Conservation (phyloP, 805 yeast species). For the Hanseniaspora singularis region DNA sequence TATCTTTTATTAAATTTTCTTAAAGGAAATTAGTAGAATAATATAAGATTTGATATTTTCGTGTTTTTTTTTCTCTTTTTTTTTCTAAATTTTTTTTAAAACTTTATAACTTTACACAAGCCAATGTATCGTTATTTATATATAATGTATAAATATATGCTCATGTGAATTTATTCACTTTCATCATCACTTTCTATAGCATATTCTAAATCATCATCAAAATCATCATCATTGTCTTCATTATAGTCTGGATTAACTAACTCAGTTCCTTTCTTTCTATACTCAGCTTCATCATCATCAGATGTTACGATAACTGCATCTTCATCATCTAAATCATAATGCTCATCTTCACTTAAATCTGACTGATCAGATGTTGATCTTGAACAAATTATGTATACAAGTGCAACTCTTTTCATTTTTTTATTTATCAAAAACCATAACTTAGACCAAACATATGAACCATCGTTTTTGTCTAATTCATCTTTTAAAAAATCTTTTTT, state of each 20-base stretch:
- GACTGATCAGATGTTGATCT: constrained; percentile 29
- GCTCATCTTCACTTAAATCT: constrained; percentile 16
- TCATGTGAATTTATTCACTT: no score
- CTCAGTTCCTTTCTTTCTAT: constrained; percentile 25
- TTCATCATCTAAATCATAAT: constrained; percentile 21
- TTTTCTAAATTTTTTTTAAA: no score
- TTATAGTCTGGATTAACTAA: constrained; percentile 29
- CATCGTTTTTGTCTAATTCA: constrained; percentile 52
- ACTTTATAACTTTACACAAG: no score
- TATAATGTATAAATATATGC: no score
- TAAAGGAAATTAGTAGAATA: no score
- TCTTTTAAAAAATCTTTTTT: constrained; percentile 55
- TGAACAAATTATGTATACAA: constrained; percentile 55
- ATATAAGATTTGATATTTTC: no score
- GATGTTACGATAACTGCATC: constrained; percentile 26
- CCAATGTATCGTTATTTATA: no score
- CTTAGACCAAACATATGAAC: constrained; percentile 29
- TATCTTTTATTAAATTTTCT: no score
- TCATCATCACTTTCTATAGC: constrained; percentile 25
- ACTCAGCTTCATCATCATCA: constrained; percentile 17
- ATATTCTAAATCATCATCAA: constrained; percentile 30
- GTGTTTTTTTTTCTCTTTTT: no score
- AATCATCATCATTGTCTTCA: constrained; percentile 31
- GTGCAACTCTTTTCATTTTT: constrained; percentile 82
- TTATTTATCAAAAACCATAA: constrained; percentile 90